Base-by-base conservation (phyloP, 768 basidiomycete genomes). In the Auricularia sp. region DNA sequence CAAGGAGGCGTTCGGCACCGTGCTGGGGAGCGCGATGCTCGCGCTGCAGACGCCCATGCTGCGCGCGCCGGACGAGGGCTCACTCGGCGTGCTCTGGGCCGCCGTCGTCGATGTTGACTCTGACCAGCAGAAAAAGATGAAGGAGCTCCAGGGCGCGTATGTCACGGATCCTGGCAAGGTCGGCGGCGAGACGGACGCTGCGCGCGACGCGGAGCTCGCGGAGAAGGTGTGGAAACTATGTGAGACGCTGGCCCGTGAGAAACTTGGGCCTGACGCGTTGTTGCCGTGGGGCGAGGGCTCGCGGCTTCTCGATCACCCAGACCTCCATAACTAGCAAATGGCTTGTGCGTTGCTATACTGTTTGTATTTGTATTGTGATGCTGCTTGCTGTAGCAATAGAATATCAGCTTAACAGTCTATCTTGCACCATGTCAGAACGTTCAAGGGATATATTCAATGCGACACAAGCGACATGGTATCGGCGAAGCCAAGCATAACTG, bases 191-290 rank as follows among this genome's bases (percentile, higher is more conserved):
- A 70, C 69, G 59, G 63, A 63, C 14, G 67, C 65, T 59, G 74
- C 74, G 45, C 61, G 66, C 44, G 70, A 76, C 56, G 64, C 63
- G 16, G 69, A 70, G 65, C 66, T 73, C 7, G 73, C 72, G 2
- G 68, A 65, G 63, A 71, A 70, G 35, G 65, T 76, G 65, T 76
- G 73, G 69, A 65, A 69, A 33, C 71, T 77, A 65, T 74, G 73
- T 65, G 73, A 75, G 68, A 62, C 68, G 29, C 61, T 76, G 61
- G 70, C 74, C 29, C 56, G 56, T 8, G 24, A 59, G 29, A 29
- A 59, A 10, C 11, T 59, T 10, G 56, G 56, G 24, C 16, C 24
- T 8, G 56, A 35, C 10, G 56, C 1, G 13, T 34, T 59, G 21
- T 24, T 59, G 21, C 24, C 21, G 6, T 59, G 56, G 56, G 56